These are phyloP conservation scores for Heteromeles arbutifolia DNA, from an alignment of 306 rosid genomes.

Conservation along the genomic window DNA sequence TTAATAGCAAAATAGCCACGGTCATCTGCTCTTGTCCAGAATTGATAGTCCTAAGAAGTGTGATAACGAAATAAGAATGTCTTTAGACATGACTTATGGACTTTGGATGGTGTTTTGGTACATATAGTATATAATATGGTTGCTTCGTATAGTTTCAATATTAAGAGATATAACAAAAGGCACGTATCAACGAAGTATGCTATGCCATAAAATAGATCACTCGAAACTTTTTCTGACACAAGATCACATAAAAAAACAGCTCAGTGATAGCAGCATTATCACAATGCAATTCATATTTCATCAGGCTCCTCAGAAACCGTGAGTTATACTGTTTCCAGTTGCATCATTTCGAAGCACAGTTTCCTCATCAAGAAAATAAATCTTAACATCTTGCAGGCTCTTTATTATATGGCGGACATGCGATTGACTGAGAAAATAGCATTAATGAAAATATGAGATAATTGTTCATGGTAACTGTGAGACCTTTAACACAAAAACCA, in stretches of 20 bases:
- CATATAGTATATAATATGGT: neutral
- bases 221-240: neutral
- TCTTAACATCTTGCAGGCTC: neutral
- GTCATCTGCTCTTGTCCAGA: slow-evolving; percentile 69
- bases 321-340: neutral
- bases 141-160: neutral
- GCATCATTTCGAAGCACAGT: neutral
- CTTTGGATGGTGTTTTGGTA: neutral
- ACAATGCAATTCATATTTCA: neutral
- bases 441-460: too few relatives aligned
- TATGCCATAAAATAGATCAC: neutral
- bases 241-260: neutral
- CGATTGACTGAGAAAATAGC: neutral
- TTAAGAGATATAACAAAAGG: neutral
- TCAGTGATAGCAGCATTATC: neutral
- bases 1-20: slow-evolving; percentile 59
- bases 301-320: neutral
- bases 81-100: neutral
- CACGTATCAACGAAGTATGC: neutral
- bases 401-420: neutral
- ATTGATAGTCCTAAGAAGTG: slow-evolving; percentile 66
- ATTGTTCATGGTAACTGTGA: too few relatives aligned
- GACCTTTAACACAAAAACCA: neutral
- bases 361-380: neutral
- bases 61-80: slow-evolving; percentile 1